These are phyloP conservation scores for Oryza meyeriana DNA, from an alignment of 176 grass and related monocot species.

Conservation along the genomic window DNA sequence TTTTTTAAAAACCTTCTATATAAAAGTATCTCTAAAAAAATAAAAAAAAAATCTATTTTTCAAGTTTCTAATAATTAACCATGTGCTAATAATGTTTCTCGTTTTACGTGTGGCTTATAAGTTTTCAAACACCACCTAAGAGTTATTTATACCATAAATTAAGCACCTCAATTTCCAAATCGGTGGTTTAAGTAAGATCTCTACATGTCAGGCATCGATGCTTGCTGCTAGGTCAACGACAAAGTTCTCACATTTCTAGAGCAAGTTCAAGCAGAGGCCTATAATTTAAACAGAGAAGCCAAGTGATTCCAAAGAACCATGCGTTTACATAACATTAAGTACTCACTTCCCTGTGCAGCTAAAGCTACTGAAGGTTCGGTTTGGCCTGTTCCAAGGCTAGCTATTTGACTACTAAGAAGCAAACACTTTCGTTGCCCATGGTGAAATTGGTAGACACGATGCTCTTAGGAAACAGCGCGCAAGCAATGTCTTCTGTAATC, in stretches of 20 bases:
- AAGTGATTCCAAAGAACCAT: constrained; percentile 35
- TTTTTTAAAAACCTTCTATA: too few relatives aligned
- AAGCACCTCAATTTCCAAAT: not conserved
- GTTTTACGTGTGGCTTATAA: too few relatives aligned
- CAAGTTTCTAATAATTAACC: too few relatives aligned
- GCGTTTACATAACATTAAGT: constrained; percentile 1
- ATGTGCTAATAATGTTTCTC: too few relatives aligned
- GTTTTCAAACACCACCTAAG: too few relatives aligned
- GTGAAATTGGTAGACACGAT: not conserved
- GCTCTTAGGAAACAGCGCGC: not conserved
- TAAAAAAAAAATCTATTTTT: too few relatives aligned
- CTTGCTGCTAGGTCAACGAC: constrained; percentile 19
- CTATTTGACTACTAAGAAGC: not conserved
- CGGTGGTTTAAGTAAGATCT: constrained; percentile 11
- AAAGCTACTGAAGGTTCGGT: constrained; percentile 31
- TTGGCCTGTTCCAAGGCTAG: not conserved
- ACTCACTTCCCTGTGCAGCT: constrained; percentile 7
- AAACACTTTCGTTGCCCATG: not conserved
- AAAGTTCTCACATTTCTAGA: constrained; percentile 16
- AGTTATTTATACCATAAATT: not conserved
- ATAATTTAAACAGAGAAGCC: constrained; percentile 30
- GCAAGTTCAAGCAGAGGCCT: not conserved
- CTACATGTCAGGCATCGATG: constrained; percentile 12
- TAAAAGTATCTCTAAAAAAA: too few relatives aligned
- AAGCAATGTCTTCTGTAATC: not conserved